Percentiles rank a stretch among this genome's conserved stretches.
These are phyloP conservation scores for Curvularia hawaiiensis DNA, from an alignment of 2,329 filamentous ascomycete species.

Conservation along the genomic window DNA sequence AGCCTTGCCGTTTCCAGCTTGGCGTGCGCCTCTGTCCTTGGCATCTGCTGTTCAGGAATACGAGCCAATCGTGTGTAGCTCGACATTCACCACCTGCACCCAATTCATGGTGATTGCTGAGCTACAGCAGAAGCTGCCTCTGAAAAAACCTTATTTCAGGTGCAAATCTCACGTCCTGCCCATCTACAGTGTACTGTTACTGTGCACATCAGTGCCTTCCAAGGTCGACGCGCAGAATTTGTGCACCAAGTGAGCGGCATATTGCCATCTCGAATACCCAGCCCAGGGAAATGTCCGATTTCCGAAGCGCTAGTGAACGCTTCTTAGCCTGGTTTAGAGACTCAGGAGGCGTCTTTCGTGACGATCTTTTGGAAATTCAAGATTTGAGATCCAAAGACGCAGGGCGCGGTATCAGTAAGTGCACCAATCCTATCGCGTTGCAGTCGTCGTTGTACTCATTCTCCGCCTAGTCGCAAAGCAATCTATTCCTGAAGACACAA, in stretches of 20 bases:
- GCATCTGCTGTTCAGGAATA: neutral
- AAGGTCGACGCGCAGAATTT: neutral
- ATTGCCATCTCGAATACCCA: neutral
- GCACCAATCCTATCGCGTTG: neutral
- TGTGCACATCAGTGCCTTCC: neutral
- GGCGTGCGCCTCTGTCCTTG: neutral
- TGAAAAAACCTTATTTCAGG: neutral
- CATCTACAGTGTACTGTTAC: neutral
- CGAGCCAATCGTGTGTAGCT: neutral
- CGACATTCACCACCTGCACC: neutral
- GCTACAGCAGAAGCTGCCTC: neutral
- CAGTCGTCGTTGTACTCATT: neutral
- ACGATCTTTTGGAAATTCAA: conserved; percentile 28
- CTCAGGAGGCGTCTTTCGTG: conserved; percentile 25
- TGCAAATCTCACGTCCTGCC: neutral
- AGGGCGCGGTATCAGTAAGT: conserved; percentile 31
- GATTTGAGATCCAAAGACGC: conserved; percentile 28
- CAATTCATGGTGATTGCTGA: no score
- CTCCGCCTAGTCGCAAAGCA: conserved; percentile 17
- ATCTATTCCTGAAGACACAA: conserved; percentile 24
- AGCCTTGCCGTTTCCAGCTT: neutral
- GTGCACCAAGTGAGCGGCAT: neutral
- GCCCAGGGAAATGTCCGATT: conserved; percentile 19
- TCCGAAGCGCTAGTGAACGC: conserved; percentile 19
- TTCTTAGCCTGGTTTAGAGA: conserved; percentile 31